Percentiles rank a stretch among this genome's conserved stretches.
Conservation (phyloP, 2,329 filamentous ascomycete genomes). For the Alternaria hordeiaustralica region DNA sequence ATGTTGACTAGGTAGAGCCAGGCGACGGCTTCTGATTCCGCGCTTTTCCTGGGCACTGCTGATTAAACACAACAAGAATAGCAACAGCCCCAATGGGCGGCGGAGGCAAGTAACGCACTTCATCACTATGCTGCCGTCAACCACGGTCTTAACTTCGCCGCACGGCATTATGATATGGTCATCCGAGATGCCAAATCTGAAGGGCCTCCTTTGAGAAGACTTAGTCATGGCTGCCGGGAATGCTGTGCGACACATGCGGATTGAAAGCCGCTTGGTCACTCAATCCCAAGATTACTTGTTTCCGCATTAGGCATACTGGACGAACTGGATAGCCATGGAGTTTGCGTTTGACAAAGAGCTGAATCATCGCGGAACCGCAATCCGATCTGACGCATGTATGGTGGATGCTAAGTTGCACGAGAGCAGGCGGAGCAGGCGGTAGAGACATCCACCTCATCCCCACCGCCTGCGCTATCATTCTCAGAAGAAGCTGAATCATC, state of each 20-base stretch:
- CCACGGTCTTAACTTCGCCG: conserved; percentile 30
- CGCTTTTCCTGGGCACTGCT: conserved; percentile 32
- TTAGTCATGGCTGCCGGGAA: conserved; percentile 5
- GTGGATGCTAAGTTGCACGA: conserved; percentile 6
- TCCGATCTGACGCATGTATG: conserved; percentile 19
- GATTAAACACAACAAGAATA: conserved; percentile 41
- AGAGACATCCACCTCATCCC: background rate
- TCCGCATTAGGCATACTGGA: conserved; percentile 20
- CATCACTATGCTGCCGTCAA: conserved; percentile 18
- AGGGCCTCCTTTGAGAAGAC: background rate
- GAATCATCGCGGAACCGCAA: conserved; percentile 20
- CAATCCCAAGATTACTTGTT: conserved; percentile 18
- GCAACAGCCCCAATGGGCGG: conserved; percentile 15
- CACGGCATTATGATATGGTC: conserved; percentile 13
- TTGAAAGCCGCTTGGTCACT: conserved; percentile 5
- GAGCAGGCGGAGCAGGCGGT: conserved; percentile 5
- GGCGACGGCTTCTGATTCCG: conserved; percentile 18
- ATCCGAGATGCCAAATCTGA: conserved; percentile 12
- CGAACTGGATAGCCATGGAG: background rate
- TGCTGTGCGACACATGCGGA: conserved; percentile 5
- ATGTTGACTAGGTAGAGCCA: conserved; percentile 22
- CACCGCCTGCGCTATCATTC: background rate
- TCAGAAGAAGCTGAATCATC: background rate
- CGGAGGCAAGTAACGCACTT: conserved; percentile 22
- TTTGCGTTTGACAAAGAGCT: conserved; percentile 9